Evolutionary conservation across 225 moss, liverwort and hornwort genomes (phyloP), one percentile per base, ranked within the genome.

Genomic region (Takakia lepidozioides): DNA sequence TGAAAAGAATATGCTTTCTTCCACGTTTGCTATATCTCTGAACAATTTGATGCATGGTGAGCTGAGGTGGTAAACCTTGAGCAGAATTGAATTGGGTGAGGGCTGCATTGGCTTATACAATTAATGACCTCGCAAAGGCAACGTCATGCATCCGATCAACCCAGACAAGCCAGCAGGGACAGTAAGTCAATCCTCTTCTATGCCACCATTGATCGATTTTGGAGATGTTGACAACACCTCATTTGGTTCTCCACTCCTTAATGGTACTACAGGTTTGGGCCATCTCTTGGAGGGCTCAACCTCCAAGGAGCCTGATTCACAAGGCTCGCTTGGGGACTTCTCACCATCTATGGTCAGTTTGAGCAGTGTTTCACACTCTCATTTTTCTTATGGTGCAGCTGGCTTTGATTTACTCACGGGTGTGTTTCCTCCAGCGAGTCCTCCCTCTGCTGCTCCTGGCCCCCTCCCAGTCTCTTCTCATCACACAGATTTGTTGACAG

Each of bases 331-430:
- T 48, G 65, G 25, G 19, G 21, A 43, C 26, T 61, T 47, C 45
- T 10, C 46, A 48, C 53, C 52, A 48, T 16, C 26, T 35, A 13
- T 38, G 26, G 43, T 22, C 24, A 48, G 39, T 54, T 21, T 25
- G n/a, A 42, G 28, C 63, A 63, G 41, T 53, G 18, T 30, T 42
- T 60, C 8, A 25, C 27, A 11, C 13, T 27, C 14, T 18, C 27
- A 2, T 10, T 29, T 27, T 27, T 38, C 48, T 41, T 41, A 29
- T 24, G 35, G 17, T 30, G 57, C 55, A 38, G 49, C 29, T 16
- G 68, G 62, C 3, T 55, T 78, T 20, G 78, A 78, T 56, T 48
- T 78, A 34, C 69, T 78, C 38, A 78, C 78, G 38, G 71, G 66
- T n/a, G 10, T 43, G 15, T 57, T 30, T 37, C 19, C 56, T 38